Evolutionary conservation across 2,329 filamentous ascomycete genomes (phyloP).

Genomic region (Rutstroemia sp.): DNA sequence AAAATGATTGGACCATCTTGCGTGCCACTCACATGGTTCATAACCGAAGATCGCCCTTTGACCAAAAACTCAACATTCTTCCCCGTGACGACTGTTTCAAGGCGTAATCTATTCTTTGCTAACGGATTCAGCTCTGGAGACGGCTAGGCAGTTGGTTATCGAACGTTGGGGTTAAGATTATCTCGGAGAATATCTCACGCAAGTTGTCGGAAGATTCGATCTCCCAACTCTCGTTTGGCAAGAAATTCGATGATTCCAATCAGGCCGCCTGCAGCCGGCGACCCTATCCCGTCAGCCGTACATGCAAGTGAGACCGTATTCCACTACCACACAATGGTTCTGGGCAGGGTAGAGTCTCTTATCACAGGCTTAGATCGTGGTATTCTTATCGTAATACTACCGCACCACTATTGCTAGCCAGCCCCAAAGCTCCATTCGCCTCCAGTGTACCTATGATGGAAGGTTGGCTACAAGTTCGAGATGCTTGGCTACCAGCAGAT

Average conservation of each 20-base stretch:
- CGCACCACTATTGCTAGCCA: background rate
- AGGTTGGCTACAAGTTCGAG: no score
- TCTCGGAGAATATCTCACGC: background rate
- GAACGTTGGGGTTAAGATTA: no score
- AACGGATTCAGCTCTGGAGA: no score
- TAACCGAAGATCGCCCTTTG: background rate
- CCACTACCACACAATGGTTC: background rate
- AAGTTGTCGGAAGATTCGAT: background rate
- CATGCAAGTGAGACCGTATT: constrained; percentile 7
- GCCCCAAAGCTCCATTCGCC: background rate
- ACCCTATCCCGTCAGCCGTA: background rate
- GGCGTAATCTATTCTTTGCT: background rate
- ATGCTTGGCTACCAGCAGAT: no score
- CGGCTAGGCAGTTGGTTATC: no score
- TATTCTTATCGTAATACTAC: background rate
- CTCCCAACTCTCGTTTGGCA: background rate
- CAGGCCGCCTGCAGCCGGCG: background rate
- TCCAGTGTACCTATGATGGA: background rate
- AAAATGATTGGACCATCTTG: background rate
- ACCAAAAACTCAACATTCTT: background rate
- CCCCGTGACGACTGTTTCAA: background rate
- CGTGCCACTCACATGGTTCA: no score
- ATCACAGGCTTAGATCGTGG: background rate
- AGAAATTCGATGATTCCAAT: no score
- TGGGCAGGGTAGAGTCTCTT: background rate